phyloP scores from a whole-genome alignment of 495 filamentous ascomycete genomes.

The Hypomontagnella monticulosa region DNA sequence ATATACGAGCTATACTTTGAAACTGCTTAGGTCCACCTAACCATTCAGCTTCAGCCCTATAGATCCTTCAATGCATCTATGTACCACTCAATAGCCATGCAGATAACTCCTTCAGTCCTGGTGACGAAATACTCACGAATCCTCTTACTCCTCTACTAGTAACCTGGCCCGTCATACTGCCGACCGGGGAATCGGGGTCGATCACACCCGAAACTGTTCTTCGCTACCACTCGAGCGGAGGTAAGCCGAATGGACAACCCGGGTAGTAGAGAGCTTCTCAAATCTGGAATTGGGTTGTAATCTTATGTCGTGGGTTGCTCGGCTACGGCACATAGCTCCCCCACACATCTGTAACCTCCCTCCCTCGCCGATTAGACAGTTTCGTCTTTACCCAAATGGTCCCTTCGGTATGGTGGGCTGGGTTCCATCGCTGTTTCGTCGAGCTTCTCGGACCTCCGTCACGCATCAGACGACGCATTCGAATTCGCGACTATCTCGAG shows the following conservation, averaged over 20 bases:
- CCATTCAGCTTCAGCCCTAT: conserved; percentile 38
- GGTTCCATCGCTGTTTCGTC: conserved; percentile 18
- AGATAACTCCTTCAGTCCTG: background rate
- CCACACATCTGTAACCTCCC: conserved; percentile 8
- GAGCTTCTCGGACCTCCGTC: conserved; percentile 40
- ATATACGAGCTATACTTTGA: background rate
- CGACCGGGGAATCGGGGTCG: conserved; percentile 13
- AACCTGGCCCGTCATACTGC: background rate
- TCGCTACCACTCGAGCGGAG: conserved; percentile 5
- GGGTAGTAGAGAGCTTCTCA: background rate
- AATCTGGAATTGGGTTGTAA: conserved; percentile 21
- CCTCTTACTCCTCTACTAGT: background rate
- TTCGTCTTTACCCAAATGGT: conserved; percentile 8
- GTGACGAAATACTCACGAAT: background rate
- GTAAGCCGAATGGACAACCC: conserved; percentile 12
- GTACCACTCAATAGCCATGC: conserved; percentile 5
- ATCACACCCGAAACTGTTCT: conserved; percentile 16
- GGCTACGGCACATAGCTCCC: conserved; percentile 10
- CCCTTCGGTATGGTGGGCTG: conserved; percentile 19
- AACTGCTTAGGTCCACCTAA: background rate
- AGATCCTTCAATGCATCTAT: conserved; percentile 18
- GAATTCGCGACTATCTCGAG: conserved; percentile 21
- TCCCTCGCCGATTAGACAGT: conserved; percentile 8
- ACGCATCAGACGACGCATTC: conserved; percentile 11
- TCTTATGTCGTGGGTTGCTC: background rate